Percentiles rank a stretch among this genome's conserved stretches.
Conservation (phyloP, 2,329 filamentous ascomycete species). For the Phialocephala subalpina region DNA sequence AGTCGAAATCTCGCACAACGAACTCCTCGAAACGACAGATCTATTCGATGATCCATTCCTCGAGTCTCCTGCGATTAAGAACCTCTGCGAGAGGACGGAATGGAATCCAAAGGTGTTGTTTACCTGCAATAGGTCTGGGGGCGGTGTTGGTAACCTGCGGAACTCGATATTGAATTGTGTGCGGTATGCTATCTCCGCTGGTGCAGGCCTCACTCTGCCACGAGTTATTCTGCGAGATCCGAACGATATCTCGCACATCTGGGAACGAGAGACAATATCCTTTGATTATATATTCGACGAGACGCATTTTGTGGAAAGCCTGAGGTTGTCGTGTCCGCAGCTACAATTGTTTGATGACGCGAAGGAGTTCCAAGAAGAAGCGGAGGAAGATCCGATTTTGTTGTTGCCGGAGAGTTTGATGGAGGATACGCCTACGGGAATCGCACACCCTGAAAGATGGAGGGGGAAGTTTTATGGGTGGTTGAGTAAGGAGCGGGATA, state of each 20-base stretch:
- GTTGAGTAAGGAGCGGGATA: conserved; percentile 28
- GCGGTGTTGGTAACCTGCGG: conserved; percentile 42
- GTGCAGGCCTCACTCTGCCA: conserved; percentile 35
- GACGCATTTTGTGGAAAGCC: conserved; percentile 36
- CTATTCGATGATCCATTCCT: conserved; percentile 36
- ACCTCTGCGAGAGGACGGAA: conserved; percentile 34
- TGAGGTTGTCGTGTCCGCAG: conserved; percentile 39
- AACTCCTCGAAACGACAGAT: conserved; percentile 21
- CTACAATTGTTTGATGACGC: conserved; percentile 30
- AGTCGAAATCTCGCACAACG: background rate
- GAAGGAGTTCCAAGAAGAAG: conserved; percentile 25
- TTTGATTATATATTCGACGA: conserved; percentile 41
- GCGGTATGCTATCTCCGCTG: conserved; percentile 41
- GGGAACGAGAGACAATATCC: conserved; percentile 24
- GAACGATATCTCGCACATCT: conserved; percentile 33
- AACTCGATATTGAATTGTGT: conserved; percentile 43
- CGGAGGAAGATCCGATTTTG: conserved; percentile 23
- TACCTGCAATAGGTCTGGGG: conserved; percentile 39
- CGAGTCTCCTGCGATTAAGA: conserved; percentile 35
- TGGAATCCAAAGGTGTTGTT: conserved; percentile 40
- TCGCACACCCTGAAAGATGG: conserved; percentile 38
- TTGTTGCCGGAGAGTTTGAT: conserved; percentile 38
- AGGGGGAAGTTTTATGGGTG: conserved; percentile 35
- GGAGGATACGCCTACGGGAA: conserved; percentile 25
- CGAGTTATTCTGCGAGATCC: conserved; percentile 32